Evolutionary conservation across 140 eudicot genomes (phyloP).

Genomic region (Cichorium intybus): DNA sequence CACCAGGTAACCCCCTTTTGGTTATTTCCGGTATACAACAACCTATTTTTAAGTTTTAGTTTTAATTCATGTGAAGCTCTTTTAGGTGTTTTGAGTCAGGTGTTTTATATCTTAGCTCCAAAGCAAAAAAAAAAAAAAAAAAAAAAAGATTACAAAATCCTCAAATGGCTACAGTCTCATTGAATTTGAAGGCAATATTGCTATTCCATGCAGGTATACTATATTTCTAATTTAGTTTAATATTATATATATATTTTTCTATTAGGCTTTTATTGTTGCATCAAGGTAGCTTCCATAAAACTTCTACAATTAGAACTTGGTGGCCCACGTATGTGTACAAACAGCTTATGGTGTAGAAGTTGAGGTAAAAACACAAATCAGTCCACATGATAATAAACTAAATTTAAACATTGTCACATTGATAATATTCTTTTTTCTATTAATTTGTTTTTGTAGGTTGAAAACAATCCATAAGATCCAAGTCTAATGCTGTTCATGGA

Average conservation of each 20-base stretch:
- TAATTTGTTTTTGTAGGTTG: conserved; percentile 54
- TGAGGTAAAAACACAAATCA: conserved; percentile 54
- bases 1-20: conserved; percentile 38
- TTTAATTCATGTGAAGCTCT: conserved; percentile 23
- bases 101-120: conserved; percentile 85
- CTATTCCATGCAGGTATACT: conserved; percentile 81
- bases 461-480: conserved; percentile 89
- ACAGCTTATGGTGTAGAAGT: conserved; percentile 98
- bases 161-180: conserved; percentile 75
- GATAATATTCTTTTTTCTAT: background rate
- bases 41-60: background rate
- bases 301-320: conserved; percentile 92
- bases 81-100: conserved; percentile 99
- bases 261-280: conserved; percentile 92
- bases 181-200: conserved; percentile 61
- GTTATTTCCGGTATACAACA: background rate
- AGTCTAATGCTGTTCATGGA: conserved; percentile 98
- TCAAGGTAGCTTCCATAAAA: conserved; percentile 99
- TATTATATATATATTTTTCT: too few relatives aligned
- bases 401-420: background rate
- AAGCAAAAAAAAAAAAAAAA: too few relatives aligned
- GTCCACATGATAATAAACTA: background rate
- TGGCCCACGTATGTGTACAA: conserved; percentile 98
- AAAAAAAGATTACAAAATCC: conserved; percentile 72
- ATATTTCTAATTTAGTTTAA: conserved; percentile 23